Conservation (phyloP, 371 early-diverging fungal genomes). For the Dichotomocladium elegans region DNA sequence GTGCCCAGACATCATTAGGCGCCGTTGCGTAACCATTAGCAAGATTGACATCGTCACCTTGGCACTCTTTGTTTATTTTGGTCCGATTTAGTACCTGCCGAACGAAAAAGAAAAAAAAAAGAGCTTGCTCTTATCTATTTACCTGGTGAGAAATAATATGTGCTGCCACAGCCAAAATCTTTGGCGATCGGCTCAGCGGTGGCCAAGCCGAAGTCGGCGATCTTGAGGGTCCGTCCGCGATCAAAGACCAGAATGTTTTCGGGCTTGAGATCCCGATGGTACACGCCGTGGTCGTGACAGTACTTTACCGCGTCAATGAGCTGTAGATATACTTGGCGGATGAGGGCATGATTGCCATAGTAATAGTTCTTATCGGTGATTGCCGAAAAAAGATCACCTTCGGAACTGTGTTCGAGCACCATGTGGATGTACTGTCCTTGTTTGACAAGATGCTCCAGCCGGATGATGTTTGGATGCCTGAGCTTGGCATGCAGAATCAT, state of each 20-base stretch:
- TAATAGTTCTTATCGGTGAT: conserved; percentile 57
- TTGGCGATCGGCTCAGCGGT: conserved; percentile 68
- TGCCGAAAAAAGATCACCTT: conserved; percentile 66
- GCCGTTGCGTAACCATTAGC: conserved; percentile 63
- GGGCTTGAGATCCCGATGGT: conserved; percentile 78
- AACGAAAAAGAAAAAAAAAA: not conserved
- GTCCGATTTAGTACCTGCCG: not conserved
- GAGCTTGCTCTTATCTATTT: conserved; percentile 1
- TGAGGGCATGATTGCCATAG: conserved; percentile 39
- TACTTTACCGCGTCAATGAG: conserved; percentile 52
- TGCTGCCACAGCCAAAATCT: conserved; percentile 89
- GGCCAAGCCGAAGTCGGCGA: conserved; percentile 93
- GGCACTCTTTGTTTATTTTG: conserved; percentile 56
- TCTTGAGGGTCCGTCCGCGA: conserved; percentile 57
- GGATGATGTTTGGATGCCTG: conserved; percentile 67
- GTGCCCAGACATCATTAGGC: conserved; percentile 83
- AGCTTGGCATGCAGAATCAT: conserved; percentile 63
- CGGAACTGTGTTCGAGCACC: conserved; percentile 67
- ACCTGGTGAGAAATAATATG: conserved; percentile 91
- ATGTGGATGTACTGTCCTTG: conserved; percentile 55
- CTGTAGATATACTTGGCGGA: conserved; percentile 53
- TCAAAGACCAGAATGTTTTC: conserved; percentile 60
- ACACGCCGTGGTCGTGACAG: conserved; percentile 53
- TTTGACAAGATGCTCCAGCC: conserved; percentile 62
- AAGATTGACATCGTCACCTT: conserved; percentile 54